phyloP scores from a whole-genome alignment of 139 green algal species.

The Chlorella sp. region DNA sequence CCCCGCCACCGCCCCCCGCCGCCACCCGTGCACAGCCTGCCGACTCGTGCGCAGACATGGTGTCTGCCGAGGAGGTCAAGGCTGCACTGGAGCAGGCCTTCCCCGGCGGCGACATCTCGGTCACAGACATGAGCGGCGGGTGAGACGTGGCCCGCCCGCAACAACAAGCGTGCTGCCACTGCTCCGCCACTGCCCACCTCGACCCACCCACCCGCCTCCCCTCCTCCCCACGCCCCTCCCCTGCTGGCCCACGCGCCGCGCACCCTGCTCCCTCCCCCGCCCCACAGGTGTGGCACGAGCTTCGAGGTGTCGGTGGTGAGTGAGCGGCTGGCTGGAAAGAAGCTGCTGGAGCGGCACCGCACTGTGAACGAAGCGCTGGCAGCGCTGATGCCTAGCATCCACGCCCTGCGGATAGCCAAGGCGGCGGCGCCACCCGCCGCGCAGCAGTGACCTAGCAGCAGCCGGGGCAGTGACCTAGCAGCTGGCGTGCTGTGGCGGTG shows the following conservation, averaged over 20 bases:
- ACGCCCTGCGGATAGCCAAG: slow-evolving; percentile 36
- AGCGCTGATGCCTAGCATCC: slow-evolving; percentile 34
- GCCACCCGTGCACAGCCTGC: no score
- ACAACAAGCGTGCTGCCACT: no score
- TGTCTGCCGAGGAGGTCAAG: no score
- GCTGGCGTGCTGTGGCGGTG: no score
- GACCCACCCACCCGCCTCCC: no score
- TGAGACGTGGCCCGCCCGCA: not conserved
- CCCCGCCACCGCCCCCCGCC: no score
- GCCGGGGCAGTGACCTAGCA: no score
- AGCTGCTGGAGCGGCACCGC: slow-evolving; percentile 36
- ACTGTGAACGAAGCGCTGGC: slow-evolving; percentile 34
- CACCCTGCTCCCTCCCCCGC: not conserved
- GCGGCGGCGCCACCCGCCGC: slow-evolving; percentile 1
- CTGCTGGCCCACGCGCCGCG: not conserved
- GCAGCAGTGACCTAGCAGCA: no score
- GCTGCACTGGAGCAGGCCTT: not conserved
- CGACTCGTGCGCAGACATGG: no score
- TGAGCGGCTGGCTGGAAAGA: slow-evolving; percentile 26
- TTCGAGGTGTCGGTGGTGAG: slow-evolving; percentile 39
- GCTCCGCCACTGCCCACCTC: not conserved
- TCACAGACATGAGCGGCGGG: not conserved
- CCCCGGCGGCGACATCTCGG: not conserved
- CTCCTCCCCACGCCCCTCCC: no score
- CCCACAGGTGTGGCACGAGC: slow-evolving; percentile 36